These are phyloP conservation scores for Rhizophagus prolifer DNA, from an alignment of 192 early-diverging fungal genomes.

Conservation along the genomic window DNA sequence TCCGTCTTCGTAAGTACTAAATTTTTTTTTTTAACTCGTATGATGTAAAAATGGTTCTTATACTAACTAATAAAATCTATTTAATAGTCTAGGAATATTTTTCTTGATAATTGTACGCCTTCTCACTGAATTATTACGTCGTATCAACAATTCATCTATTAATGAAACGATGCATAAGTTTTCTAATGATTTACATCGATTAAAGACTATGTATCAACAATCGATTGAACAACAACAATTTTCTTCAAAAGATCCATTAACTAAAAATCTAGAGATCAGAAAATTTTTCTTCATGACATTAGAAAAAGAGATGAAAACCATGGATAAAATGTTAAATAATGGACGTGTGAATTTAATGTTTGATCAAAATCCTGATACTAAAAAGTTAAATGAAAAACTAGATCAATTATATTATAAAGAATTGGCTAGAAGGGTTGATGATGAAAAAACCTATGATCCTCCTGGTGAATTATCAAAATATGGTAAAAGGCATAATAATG, in stretches of 20 bases:
- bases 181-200: background rate
- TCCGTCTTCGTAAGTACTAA: too few species aligned
- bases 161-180: constrained; percentile 4
- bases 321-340: constrained; percentile 17
- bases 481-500: constrained; percentile 58
- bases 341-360: too few species aligned
- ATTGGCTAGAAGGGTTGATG: background rate
- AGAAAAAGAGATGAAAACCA: constrained; percentile 12
- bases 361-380: too few species aligned
- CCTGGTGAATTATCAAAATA: constrained; percentile 36
- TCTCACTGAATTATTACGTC: constrained; percentile 38
- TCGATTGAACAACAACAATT: constrained; percentile 9
- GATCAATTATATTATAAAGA: too few species aligned
- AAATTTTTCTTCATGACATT: constrained; percentile 11
- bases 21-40: too few species aligned
- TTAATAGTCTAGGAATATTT: constrained; percentile 7
- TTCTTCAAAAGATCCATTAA: background rate
- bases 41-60: too few species aligned
- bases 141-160: constrained; percentile 32
- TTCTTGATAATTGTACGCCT: constrained; percentile 38
- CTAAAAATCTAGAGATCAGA: background rate
- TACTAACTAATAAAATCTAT: too few species aligned
- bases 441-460: background rate
- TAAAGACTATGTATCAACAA: too few species aligned
- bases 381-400: too few species aligned